These are phyloP conservation scores for Luzula sylvatica DNA, from an alignment of 176 grass and related monocot genomes.

Conservation along the genomic window DNA sequence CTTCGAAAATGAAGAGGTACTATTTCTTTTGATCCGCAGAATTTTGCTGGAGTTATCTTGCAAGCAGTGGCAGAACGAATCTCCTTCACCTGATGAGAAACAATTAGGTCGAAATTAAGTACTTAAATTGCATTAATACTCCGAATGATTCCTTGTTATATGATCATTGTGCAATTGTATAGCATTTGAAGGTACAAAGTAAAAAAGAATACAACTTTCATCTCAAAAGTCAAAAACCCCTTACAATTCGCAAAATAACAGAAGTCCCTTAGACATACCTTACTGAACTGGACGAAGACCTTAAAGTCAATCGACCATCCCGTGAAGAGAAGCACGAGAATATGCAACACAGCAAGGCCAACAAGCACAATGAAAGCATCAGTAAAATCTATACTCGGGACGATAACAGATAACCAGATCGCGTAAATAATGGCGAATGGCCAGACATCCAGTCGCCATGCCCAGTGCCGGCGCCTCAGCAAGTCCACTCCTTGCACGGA, in stretches of 20 bases:
- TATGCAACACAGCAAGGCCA: constrained; percentile 43
- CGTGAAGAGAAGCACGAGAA: constrained; percentile 78
- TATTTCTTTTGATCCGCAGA: constrained; percentile 94
- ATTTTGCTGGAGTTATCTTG: constrained; percentile 82
- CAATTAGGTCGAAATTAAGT: constrained; percentile 4
- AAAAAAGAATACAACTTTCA: too few relatives aligned
- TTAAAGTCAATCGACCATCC: constrained; percentile 93
- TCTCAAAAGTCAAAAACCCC: too few relatives aligned
- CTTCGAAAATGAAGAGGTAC: constrained; percentile 50
- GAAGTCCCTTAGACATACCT: constrained; percentile 29
- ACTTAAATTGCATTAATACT: too few relatives aligned
- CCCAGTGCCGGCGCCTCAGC: constrained; percentile 62
- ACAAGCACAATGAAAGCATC: constrained; percentile 72
- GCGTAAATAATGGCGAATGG: constrained; percentile 73
- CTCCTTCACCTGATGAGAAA: constrained; percentile 54
- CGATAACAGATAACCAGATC: constrained; percentile 61
- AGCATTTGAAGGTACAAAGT: too few relatives aligned
- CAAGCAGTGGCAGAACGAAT: constrained; percentile 55
- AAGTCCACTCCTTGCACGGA: constrained; percentile 87
- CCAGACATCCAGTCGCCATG: constrained; percentile 82
- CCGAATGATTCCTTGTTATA: too few relatives aligned
- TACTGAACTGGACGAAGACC: constrained; percentile 70
- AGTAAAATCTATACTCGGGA: constrained; percentile 75
- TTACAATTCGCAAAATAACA: too few relatives aligned
- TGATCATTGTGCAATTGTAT: too few relatives aligned